phyloP scores from a whole-genome alignment of 768 basidiomycete species.

The Saitozyma podzolica region DNA sequence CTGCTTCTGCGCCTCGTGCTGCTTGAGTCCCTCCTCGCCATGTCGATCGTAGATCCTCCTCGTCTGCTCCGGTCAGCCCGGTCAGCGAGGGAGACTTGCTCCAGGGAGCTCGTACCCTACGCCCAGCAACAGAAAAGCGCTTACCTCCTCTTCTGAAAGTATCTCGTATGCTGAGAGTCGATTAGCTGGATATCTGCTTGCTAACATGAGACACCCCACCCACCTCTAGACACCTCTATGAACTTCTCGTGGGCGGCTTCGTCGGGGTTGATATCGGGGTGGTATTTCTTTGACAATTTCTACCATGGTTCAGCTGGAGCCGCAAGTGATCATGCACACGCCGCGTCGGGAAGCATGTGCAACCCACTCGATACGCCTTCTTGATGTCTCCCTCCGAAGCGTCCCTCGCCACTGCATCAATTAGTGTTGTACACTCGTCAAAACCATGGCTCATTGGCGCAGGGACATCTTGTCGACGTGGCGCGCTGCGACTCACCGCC shows the following conservation, averaged over 20 bases:
- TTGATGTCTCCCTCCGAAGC: conserved; percentile 86
- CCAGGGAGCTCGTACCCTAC: background rate
- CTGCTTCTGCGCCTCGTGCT: conserved; percentile 63
- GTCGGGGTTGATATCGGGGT: conserved; percentile 94
- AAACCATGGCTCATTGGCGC: conserved; percentile 2
- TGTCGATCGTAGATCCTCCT: conserved; percentile 89
- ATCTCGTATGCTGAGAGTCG: conserved; percentile 74
- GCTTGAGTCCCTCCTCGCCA: conserved; percentile 89
- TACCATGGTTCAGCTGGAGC: conserved; percentile 2
- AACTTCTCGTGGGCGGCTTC: conserved; percentile 76
- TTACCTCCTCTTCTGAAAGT: conserved; percentile 78
- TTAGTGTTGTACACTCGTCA: conserved; percentile 1
- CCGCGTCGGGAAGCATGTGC: background rate
- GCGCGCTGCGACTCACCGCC: conserved; percentile 63
- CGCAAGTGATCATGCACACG: background rate
- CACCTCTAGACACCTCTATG: conserved; percentile 87
- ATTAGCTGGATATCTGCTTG: background rate
- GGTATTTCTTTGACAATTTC: conserved; percentile 78
- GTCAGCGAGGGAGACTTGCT: background rate
- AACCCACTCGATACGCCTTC: conserved; percentile 72
- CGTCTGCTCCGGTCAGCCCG: conserved; percentile 61
- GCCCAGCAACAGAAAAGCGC: conserved; percentile 26
- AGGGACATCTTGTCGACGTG: conserved; percentile 13
- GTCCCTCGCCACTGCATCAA: conserved; percentile 62
- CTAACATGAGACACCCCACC: conserved; percentile 27